Base-by-base conservation (phyloP, 345 rosid genomes). In the Garcia nutans region DNA sequence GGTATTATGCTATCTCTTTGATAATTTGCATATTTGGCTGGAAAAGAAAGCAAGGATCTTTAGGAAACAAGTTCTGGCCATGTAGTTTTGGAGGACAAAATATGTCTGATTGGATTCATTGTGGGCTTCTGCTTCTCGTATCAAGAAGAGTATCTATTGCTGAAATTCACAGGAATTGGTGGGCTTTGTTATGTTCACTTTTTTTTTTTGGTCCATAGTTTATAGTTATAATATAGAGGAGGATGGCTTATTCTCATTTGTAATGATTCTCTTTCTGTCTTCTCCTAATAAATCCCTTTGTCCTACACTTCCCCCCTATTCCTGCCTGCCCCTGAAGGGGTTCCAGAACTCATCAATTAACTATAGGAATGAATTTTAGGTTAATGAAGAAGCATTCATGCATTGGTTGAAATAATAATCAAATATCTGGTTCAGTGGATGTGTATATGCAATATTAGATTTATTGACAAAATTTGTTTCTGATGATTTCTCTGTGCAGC, bases 31-130 rank as follows among this genome's bases (percentile, higher is more conserved):
- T 31, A 70, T 70, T 31, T 31, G 73, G 49, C 31, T 28, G 61
- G 73, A 17, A 70, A 65, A 45, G 9, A 28, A 28, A 17, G 62
- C 62, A 70, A 26, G 60, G n/a, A 68, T 70, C 2, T 70, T 8
- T 10, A 54, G 62, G 19, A 57, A 70, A 62, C 42, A 62, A 23
- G 41, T 50, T 69, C 24, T 69, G 20, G 42, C 45, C 16, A 8
- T 69, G 10, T 69, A 15, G 59, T 68, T 6, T 68, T 11, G 72
- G 17, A 68, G 33, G 5, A 68, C 15, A 50, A 0, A 49, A 23
- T 50, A 13, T 11, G 8, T 15, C 28, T 62, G 3, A 19, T 62
- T 24, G 65, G 31, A 19, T 12, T 59, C 63, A 22, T 24, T 62
- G 42, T 16, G 8, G n/a, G 20, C 28, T 13, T 28, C 20, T 62